Base-by-base conservation (phyloP, 306 rosid genomes). In the Mucuna pruriens region DNA sequence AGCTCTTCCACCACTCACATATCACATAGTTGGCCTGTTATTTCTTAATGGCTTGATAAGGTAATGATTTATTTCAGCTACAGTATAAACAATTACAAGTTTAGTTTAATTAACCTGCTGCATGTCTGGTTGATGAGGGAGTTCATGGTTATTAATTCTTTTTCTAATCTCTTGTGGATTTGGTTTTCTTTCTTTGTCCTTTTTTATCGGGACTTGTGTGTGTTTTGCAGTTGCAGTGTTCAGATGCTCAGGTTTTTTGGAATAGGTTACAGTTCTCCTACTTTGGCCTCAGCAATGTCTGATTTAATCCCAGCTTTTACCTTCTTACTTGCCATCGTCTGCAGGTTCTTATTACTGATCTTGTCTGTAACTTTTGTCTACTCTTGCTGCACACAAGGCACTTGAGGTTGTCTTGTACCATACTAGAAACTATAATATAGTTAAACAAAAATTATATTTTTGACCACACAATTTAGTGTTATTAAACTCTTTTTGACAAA, bases 231-330 rank as follows among this genome's bases (percentile, higher is more conserved):
- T 55, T 38, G 38, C 16, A 36, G 25, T 74, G 22, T 36, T 25
- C 79, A 74, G 68, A 3, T 55, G 67, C 39, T 74, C 38, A 54
- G 31, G 9, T 20, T 6, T 74, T 4, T 74, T 54, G 79, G 79
- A 0, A 74, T 74, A 38, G 54, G 57, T 71, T 71, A 48, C 62
- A 31, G 63, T 31, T 48, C 76, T 49, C 76, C 76, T 29, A 71
- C 62, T 71, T 29, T 71, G 61, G 76, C 76, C 44, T 16, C 62
- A 29, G 62, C 26, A 17, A 48, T 71, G 76, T 48, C 76, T 49
- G 62, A 71, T 51, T 71, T 71, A 71, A 17, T 31, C 76, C 76
- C 76, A 1, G 76, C 62, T 31, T 71, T 71, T 49, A 71, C 63
- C 63, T 71, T 71, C 63, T n/a, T 71, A 9, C 63, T 71, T 29